Evolutionary conservation across 768 basidiomycete genomes (phyloP).

Genomic region (Russula lepida): DNA sequence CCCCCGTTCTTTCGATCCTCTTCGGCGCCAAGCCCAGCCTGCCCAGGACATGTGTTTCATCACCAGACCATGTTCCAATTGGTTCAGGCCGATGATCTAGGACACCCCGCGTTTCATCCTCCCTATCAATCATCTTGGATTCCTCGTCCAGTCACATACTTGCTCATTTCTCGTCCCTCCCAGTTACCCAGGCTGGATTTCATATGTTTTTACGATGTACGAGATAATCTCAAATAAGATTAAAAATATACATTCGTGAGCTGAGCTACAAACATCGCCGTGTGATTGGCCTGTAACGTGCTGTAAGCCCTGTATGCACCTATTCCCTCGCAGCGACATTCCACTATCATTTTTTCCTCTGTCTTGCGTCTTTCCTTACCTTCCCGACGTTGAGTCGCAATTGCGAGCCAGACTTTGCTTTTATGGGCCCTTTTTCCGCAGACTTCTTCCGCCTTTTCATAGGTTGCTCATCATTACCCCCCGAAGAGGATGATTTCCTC

Average conservation of each 20-base stretch:
- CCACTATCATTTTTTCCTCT: not conserved
- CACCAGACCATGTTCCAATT: too few relatives aligned
- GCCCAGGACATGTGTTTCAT: too few relatives aligned
- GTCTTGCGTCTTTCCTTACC: not conserved
- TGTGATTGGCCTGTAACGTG: not conserved
- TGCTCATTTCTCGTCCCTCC: not conserved
- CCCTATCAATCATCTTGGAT: not conserved
- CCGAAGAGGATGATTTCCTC: not conserved
- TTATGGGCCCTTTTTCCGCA: not conserved
- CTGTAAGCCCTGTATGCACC: not conserved
- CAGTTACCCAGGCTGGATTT: not conserved
- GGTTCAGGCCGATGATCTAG: not conserved
- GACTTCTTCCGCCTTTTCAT: slow-evolving; percentile 1
- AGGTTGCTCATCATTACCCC: not conserved
- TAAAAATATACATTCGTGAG: not conserved
- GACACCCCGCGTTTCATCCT: not conserved
- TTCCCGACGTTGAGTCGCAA: not conserved
- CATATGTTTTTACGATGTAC: not conserved
- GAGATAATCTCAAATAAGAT: not conserved
- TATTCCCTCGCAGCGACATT: not conserved
- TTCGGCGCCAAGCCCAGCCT: too few relatives aligned
- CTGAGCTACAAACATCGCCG: not conserved
- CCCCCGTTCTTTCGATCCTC: not conserved
- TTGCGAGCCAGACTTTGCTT: not conserved
- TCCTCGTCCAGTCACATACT: not conserved